Percentiles rank a stretch among this genome's conserved stretches.
Conservation (phyloP, 208 protist species). For the Wallacemonas collosoma region DNA sequence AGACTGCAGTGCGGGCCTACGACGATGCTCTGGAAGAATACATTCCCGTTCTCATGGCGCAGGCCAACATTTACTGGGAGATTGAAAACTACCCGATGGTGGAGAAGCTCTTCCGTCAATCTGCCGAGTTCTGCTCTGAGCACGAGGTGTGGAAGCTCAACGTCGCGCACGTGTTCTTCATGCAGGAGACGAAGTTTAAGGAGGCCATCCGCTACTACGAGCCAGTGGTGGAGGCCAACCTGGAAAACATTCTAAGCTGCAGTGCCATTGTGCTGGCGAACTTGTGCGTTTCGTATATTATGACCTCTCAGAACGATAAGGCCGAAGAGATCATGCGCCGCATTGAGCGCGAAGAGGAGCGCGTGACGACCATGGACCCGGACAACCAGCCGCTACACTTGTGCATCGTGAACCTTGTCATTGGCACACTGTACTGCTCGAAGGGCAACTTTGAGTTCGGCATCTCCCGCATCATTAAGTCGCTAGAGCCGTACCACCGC, state of each 20-base stretch:
- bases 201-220: slow-evolving; percentile 97
- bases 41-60: slow-evolving; percentile 96
- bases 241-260: slow-evolving; percentile 93
- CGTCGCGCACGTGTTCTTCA: slow-evolving; percentile 97
- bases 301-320: slow-evolving; percentile 96
- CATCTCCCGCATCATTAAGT: slow-evolving; percentile 97
- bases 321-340: slow-evolving; percentile 97
- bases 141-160: slow-evolving; percentile 98
- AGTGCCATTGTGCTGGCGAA: slow-evolving; percentile 97
- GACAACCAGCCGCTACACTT: slow-evolving; percentile 94
- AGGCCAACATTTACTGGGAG: slow-evolving; percentile 99
- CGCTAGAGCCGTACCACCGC: slow-evolving; percentile 95
- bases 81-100: slow-evolving; percentile 96
- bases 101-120: slow-evolving; percentile 95
- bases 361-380: slow-evolving; percentile 74
- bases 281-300: slow-evolving; percentile 97
- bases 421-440: slow-evolving; percentile 98
- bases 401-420: slow-evolving; percentile 98
- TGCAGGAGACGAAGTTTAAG: slow-evolving; percentile 96
- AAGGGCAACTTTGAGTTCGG: slow-evolving; percentile 98
- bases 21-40: slow-evolving; percentile 95
- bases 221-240: slow-evolving; percentile 94
- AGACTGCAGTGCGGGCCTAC: slow-evolving; percentile 86
- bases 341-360: slow-evolving; percentile 97
- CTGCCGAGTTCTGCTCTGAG: slow-evolving; percentile 96